Percentiles rank a stretch among this genome's conserved stretches.
Conservation (phyloP, 371 early-diverging fungal species). For the Mortierella sp. region DNA sequence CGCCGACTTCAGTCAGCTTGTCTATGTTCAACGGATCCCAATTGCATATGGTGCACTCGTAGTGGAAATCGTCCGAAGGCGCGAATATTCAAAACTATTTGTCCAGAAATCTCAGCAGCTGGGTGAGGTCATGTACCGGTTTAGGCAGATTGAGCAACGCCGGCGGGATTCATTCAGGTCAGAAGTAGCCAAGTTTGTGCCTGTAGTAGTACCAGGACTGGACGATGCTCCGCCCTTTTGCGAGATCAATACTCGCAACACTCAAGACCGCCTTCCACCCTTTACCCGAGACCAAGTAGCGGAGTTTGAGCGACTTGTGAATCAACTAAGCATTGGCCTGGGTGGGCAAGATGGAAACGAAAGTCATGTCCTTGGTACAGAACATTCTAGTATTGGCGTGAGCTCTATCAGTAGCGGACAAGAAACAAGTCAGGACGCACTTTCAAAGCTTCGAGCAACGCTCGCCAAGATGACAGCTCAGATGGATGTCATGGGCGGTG, state of each 20-base stretch:
- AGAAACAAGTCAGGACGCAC: slow-evolving; percentile 40
- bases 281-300: slow-evolving; percentile 67
- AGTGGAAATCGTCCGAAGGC: slow-evolving; percentile 80
- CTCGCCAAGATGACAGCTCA: slow-evolving; percentile 69
- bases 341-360: slow-evolving; percentile 26
- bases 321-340: slow-evolving; percentile 51
- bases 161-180: slow-evolving; percentile 73
- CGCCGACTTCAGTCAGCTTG: slow-evolving; percentile 62
- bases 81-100: slow-evolving; percentile 73
- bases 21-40: slow-evolving; percentile 73
- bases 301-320: slow-evolving; percentile 60
- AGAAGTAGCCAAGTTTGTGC: slow-evolving; percentile 69
- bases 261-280: slow-evolving; percentile 63
- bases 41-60: slow-evolving; percentile 67
- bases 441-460: slow-evolving; percentile 64
- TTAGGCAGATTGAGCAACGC: slow-evolving; percentile 70
- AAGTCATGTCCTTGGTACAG: slow-evolving; percentile 14
- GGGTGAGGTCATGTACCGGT: slow-evolving; percentile 73
- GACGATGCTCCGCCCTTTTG: slow-evolving; percentile 74
- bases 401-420: slow-evolving; percentile 33
- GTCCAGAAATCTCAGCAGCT: slow-evolving; percentile 68
- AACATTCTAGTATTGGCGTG: slow-evolving; percentile 26
- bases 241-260: slow-evolving; percentile 72
- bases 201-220: slow-evolving; percentile 67
- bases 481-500: slow-evolving; percentile 67